Evolutionary conservation across 1,284 basidiomycete species (phyloP).

Genomic region (Ceratorhiza oryzae-sativae): DNA sequence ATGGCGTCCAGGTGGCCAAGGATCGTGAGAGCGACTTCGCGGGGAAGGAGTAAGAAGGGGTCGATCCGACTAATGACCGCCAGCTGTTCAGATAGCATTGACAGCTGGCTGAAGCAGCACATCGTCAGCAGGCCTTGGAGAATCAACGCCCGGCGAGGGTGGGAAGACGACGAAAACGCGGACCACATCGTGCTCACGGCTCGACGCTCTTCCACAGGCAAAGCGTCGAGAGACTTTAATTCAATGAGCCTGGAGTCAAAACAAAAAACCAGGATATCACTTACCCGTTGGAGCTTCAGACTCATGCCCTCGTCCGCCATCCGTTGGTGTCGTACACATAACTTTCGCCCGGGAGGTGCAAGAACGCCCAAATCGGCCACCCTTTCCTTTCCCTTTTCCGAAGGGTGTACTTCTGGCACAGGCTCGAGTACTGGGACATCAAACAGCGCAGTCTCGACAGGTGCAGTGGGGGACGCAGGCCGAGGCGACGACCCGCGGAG

Average conservation of each 20-base stretch:
- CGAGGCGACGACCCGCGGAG: constrained; percentile 25
- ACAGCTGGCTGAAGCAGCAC: constrained; percentile 99
- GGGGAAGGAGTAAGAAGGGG: constrained; percentile 90
- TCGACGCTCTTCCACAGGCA: constrained; percentile 88
- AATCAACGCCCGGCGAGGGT: constrained; percentile 89
- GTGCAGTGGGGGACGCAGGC: constrained; percentile 50
- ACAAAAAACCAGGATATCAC: constrained; percentile 46
- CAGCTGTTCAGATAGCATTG: constrained; percentile 92
- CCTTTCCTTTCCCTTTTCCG: not conserved
- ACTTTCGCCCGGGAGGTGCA: constrained; percentile 65
- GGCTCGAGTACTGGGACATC: constrained; percentile 7
- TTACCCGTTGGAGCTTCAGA: constrained; percentile 89
- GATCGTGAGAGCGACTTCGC: constrained; percentile 89
- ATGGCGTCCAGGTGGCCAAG: constrained; percentile 94
- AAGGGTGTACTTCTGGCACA: not conserved
- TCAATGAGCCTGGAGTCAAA: not conserved
- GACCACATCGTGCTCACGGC: constrained; percentile 96
- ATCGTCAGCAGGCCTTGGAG: constrained; percentile 98
- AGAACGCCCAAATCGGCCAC: constrained; percentile 43
- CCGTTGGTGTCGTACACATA: constrained; percentile 91
- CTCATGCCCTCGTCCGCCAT: constrained; percentile 98
- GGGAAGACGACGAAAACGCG: constrained; percentile 93
- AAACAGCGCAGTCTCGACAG: constrained; percentile 45
- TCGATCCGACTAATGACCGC: constrained; percentile 93
- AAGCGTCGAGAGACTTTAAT: constrained; percentile 85